Conservation (phyloP, 768 basidiomycete genomes). For the Exidia glandulosa region DNA sequence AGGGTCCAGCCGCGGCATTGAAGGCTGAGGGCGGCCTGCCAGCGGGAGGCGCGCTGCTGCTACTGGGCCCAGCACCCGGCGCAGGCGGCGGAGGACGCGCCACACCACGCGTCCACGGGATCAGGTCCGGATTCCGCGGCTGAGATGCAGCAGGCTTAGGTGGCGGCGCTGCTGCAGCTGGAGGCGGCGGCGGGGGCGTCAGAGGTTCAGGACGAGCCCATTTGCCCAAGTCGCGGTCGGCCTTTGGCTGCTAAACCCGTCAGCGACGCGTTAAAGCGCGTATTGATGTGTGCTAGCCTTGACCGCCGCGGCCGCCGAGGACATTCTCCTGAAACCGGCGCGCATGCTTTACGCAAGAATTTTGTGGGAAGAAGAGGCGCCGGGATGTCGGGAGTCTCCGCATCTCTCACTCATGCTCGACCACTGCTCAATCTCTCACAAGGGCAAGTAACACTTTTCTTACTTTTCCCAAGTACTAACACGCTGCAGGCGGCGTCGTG, state of each 20-base stretch:
- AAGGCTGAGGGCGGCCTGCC: too few relatives aligned
- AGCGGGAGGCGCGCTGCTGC: too few relatives aligned
- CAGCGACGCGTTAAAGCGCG: background rate
- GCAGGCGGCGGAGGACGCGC: too few relatives aligned
- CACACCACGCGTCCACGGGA: background rate
- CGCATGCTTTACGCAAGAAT: too few relatives aligned
- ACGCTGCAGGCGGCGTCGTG: conserved; percentile 66
- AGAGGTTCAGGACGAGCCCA: background rate
- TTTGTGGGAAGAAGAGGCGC: background rate
- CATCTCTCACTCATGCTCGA: conserved; percentile 56
- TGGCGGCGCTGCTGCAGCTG: background rate
- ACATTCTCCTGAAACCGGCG: background rate
- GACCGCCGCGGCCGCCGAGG: background rate
- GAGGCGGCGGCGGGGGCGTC: background rate
- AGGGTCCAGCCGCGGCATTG: too few relatives aligned
- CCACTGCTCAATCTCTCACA: conserved; percentile 91
- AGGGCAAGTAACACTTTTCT: conserved; percentile 39
- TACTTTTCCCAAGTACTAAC: background rate
- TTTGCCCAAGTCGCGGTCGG: background rate
- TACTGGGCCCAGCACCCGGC: too few relatives aligned
- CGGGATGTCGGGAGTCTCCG: too few relatives aligned
- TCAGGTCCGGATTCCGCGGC: background rate
- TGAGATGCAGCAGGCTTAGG: background rate
- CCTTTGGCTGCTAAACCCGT: too few relatives aligned
- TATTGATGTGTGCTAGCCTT: background rate